Conservation (phyloP, 2,329 filamentous ascomycete genomes). For the Diaporthe humulicola region DNA sequence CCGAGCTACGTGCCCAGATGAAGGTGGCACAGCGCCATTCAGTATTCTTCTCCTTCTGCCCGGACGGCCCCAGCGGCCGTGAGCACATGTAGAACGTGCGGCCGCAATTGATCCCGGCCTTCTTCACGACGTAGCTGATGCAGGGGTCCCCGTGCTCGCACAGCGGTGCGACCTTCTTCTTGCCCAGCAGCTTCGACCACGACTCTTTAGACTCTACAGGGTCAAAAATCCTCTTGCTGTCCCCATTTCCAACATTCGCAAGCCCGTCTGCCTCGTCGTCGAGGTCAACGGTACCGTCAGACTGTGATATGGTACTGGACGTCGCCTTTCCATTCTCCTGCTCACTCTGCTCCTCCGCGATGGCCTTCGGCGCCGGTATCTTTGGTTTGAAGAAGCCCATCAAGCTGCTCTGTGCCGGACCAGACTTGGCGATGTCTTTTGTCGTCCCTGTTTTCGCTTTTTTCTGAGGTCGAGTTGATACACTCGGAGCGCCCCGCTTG, state of each 20-base stretch:
- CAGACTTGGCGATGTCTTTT: constrained; percentile 37
- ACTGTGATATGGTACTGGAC: neutral
- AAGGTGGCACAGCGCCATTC: constrained; percentile 93
- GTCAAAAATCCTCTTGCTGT: constrained; percentile 67
- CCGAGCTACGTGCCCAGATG: constrained; percentile 62
- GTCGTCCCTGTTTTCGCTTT: constrained; percentile 56
- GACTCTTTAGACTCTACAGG: constrained; percentile 81
- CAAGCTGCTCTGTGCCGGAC: constrained; percentile 67
- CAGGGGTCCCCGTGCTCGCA: constrained; percentile 94
- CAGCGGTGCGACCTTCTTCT: constrained; percentile 74
- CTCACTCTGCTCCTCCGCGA: neutral
- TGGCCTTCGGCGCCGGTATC: constrained; percentile 31
- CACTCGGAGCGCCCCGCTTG: constrained; percentile 28
- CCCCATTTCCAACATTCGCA: neutral
- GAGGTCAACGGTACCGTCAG: neutral
- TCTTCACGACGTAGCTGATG: constrained; percentile 86
- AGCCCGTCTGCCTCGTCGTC: neutral
- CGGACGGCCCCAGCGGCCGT: constrained; percentile 85
- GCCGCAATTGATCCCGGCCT: constrained; percentile 85
- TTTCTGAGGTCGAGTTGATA: constrained; percentile 55
- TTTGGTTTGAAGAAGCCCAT: constrained; percentile 85
- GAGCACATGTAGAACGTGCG: constrained; percentile 75
- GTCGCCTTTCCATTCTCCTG: neutral
- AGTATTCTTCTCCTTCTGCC: constrained; percentile 85
- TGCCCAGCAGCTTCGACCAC: constrained; percentile 88